A percentile compares a stretch with the other conserved stretches of the same genome.
Conservation (phyloP, 108 stramenopile genomes). For the Nannochloropsis gaditana region DNA sequence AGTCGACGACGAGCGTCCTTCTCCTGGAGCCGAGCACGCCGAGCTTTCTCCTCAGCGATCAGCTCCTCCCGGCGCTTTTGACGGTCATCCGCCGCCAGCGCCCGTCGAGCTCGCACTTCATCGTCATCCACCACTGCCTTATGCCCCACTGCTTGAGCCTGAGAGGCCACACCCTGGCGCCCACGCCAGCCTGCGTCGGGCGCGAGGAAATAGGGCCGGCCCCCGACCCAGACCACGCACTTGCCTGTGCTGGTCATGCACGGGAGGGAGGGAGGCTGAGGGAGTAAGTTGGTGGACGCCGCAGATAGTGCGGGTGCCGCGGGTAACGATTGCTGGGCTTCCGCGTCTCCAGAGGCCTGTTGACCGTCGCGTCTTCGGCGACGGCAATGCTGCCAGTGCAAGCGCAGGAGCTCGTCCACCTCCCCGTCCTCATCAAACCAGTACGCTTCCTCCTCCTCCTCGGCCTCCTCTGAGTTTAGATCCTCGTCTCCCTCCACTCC, state of each 20-base stretch:
- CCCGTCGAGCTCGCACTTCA: constrained; percentile 1
- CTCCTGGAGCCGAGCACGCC: neutral
- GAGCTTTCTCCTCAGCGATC: neutral
- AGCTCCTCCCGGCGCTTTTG: neutral
- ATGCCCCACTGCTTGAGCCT: neutral
- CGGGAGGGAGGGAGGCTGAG: neutral
- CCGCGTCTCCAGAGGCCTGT: too few relatives aligned
- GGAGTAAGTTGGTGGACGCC: neutral
- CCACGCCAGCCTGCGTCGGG: neutral
- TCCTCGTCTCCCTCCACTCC: neutral
- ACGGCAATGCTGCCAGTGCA: neutral
- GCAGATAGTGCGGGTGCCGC: neutral
- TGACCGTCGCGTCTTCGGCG: neutral
- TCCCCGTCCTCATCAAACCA: neutral
- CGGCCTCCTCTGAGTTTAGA: neutral
- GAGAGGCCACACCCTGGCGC: neutral
- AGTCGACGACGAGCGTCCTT: neutral
- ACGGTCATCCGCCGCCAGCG: neutral
- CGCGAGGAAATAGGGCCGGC: constrained; percentile 5
- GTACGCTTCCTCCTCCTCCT: neutral
- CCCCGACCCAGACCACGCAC: neutral
- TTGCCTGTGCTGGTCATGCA: constrained; percentile 14
- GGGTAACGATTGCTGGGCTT: neutral
- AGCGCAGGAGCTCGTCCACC: constrained; percentile 7
- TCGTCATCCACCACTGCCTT: neutral